phyloP scores from a whole-genome alignment of 305 asterid genomes.

The Fraxinus sp. region DNA sequence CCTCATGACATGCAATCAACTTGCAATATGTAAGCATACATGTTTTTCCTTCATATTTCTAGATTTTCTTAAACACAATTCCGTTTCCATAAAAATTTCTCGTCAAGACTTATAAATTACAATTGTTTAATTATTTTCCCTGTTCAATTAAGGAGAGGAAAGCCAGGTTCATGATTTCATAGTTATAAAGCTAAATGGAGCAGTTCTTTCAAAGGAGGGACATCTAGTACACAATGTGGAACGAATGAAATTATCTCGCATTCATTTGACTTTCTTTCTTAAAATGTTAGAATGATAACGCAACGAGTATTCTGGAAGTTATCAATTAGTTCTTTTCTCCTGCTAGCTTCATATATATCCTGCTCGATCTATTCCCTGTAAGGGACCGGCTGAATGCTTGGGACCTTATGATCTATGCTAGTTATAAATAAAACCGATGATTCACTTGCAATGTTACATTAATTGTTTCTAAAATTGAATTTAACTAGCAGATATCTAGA shows the following conservation, averaged over 20 bases:
- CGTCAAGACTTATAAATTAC: background rate
- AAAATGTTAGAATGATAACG: background rate
- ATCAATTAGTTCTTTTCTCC: background rate
- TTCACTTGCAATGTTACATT: background rate
- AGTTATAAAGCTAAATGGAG: background rate
- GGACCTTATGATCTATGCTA: background rate
- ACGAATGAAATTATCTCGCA: background rate
- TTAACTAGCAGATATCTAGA: background rate
- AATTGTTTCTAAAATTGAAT: background rate
- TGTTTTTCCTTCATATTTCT: background rate
- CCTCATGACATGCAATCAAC: slow-evolving; percentile 26
- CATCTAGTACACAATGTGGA: background rate
- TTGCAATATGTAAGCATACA: slow-evolving; percentile 39
- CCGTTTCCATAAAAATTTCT: background rate
- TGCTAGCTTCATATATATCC: background rate
- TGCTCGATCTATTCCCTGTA: background rate
- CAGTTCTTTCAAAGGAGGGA: background rate
- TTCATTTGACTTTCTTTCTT: background rate
- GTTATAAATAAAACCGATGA: background rate
- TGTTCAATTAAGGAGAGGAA: background rate
- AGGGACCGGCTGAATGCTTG: background rate
- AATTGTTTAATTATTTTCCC: background rate
- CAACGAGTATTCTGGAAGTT: background rate
- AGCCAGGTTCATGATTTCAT: background rate
- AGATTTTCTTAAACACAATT: background rate